phyloP scores from a whole-genome alignment of 139 green algal genomes.

The Volvox reticuliferus region DNA sequence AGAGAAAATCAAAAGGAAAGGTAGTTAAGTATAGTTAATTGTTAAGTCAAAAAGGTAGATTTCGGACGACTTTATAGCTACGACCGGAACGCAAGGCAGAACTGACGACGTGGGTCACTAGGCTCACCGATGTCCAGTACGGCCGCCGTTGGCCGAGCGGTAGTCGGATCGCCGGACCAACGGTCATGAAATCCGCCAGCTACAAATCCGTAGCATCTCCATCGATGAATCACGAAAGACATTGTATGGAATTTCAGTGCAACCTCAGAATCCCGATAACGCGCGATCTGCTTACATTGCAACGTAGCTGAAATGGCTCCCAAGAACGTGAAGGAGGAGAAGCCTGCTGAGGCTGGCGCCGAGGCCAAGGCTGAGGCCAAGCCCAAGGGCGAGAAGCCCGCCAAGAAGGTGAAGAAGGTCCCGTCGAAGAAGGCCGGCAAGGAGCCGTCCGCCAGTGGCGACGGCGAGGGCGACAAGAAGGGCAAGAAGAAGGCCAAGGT shows the following conservation, averaged over 20 bases:
- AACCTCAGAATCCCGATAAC: neutral
- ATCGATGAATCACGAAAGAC: neutral
- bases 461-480: neutral
- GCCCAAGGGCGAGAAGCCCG: conserved; percentile 19
- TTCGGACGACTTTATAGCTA: neutral
- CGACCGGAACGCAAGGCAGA: neutral
- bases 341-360: neutral
- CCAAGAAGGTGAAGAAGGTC: conserved; percentile 13
- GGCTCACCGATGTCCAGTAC: no score
- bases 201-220: neutral
- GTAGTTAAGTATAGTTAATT: neutral
- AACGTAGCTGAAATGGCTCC: neutral
- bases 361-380: conserved; percentile 22
- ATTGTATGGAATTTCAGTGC: neutral
- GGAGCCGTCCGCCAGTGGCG: neutral
- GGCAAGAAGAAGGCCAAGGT: conserved; percentile 26
- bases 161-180: neutral
- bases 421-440: conserved; percentile 24
- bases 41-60: neutral
- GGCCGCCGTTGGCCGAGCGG: neutral
- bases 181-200: neutral
- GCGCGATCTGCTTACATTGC: no score
- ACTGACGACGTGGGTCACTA: neutral
- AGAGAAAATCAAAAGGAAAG: no score
- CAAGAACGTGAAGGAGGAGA: conserved; percentile 16